Conservation (phyloP, 495 filamentous ascomycete species). For the Talaromyces borbonicus region DNA sequence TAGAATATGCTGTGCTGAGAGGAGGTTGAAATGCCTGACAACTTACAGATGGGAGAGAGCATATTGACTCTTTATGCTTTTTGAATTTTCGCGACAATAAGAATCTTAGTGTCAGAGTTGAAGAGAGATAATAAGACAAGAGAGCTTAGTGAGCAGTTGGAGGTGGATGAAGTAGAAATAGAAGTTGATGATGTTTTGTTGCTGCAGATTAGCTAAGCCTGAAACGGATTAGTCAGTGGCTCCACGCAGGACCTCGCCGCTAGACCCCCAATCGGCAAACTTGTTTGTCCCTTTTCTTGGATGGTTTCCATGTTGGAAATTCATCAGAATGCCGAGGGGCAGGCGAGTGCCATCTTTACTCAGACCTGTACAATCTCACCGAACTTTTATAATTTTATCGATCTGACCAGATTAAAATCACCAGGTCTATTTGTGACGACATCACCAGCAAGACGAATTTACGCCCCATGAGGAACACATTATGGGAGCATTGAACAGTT, state of each 20-base stretch:
- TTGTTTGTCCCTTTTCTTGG: background rate
- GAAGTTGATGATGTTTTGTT: no score
- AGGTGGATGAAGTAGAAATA: no score
- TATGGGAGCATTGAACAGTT: background rate
- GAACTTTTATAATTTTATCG: no score
- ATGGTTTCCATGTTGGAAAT: no score
- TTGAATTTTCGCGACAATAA: no score
- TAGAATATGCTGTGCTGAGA: background rate
- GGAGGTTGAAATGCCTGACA: background rate
- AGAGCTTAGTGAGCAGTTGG: background rate
- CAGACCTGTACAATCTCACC: no score
- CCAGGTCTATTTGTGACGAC: no score
- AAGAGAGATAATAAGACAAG: background rate
- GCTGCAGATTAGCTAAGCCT: background rate
- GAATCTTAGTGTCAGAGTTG: background rate
- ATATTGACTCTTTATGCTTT: no score
- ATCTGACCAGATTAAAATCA: no score
- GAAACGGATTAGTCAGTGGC: background rate
- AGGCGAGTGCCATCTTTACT: no score
- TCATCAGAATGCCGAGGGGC: no score
- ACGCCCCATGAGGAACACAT: background rate
- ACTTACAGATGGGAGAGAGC: no score
- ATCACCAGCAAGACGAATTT: background rate
- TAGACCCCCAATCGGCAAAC: constrained; percentile 1
- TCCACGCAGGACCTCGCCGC: background rate